Base-by-base conservation (phyloP, 257 asterid genomes). In the Mitragyna speciosa region DNA sequence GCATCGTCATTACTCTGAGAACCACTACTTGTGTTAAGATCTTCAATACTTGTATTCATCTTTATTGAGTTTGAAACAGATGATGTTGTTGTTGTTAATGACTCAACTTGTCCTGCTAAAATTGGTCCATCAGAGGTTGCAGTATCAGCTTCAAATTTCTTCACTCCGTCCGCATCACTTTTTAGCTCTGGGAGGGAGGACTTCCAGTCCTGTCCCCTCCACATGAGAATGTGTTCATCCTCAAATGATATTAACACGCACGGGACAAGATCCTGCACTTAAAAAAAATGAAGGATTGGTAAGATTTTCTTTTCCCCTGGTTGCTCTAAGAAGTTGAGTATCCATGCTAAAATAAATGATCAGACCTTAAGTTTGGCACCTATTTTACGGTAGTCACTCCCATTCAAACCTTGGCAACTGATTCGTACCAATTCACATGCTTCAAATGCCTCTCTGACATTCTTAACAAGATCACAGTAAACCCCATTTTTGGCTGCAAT, bases 331-430 rank as follows among this genome's bases (percentile, higher is more conserved):
- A n/a, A 45, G 45, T 7, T 54, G 43, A 5, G 33, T 7, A 19
- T 45, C 41, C 39, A 80, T 77, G 51, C 30, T 22, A 36, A 19
- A 28, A 51, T 73, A 24, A 33, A 77, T 59, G 11, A 77, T 61
- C 79, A 78, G 76, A 93, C 97, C 97, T 87, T 91, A 84, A 95
- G 97, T 86, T 95, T 93, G 75, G 98, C 99, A 86, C 97, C 99
- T 79, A 92, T 90, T 85, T 90, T 93, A 79, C 86, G 83, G 85
- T 87, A 92, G 90, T 95, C 99, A 39, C 94, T 93, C 68, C 92
- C 90, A 76, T 92, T 90, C 90, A 93, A 30, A 72, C 99, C 99
- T 89, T 93, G 91, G 80, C 99, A 92, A 83, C 91, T 83, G 88
- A 95, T 92, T 33, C 95, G 83, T 76, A 90, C 98, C 80, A 93